Base-by-base conservation (phyloP, 2,329 filamentous ascomycete species). In the Ophiosphaerella herpotricha region DNA sequence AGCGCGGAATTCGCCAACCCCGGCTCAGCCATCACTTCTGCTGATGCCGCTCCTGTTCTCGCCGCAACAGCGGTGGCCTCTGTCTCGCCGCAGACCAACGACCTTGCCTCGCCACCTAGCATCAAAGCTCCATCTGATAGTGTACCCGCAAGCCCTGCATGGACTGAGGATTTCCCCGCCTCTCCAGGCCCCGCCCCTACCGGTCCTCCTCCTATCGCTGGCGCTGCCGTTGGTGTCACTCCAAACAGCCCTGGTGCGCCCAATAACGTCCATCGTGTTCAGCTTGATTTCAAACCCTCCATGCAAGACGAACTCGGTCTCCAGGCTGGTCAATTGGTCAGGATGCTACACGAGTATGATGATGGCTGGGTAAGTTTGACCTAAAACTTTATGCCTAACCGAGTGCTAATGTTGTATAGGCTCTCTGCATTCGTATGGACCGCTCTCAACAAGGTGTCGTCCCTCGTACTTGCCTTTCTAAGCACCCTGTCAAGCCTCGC, bases 261-360 rank as follows among this genome's bases (percentile, higher is more conserved):
- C 14, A 80, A 78, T 66, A 86, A 90, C 58, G 92, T 97, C 47
- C 89, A 97, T 74, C 90, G 94, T 56, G 90, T 97, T 31, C 90
- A 97, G 73, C 85, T 97, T 61, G 92, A 97, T 73, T 99, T 97
- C 75, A 88, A 85, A 72, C 92, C 94, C 23, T 93, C 89, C 3
- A 87, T 97, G 81, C 88, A 91, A 5, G 94, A 99, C 68, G 94
- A 99, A 75, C 80, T 99, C 67, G 89, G 85, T 55, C 81, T 99
- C 38, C 83, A 80, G 55, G 84, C 87, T 50, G 94, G 94, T 44
- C 87, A 95, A 55, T 80, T 99, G 41, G 90, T 97, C 43, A 85
- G 93, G 57, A 79, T 99, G 57, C 80, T 97, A 44, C 93, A 97
- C 68, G 92, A 96, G 75, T 99, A 97, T 66, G 94, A 99, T 70